Conservation (phyloP, 768 basidiomycete genomes). For the Lactarius sp. region DNA sequence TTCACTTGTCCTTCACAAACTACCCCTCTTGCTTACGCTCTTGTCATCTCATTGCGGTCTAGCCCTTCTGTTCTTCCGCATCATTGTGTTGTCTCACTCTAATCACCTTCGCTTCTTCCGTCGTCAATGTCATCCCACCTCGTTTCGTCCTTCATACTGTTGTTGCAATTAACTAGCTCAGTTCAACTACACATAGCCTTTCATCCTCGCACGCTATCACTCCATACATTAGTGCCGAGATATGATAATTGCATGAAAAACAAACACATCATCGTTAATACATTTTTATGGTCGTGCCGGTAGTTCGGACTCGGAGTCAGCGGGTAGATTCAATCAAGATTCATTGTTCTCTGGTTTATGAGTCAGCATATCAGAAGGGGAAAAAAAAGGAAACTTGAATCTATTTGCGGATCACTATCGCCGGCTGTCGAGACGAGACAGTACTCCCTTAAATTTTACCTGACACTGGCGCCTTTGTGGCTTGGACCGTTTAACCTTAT, state of each 20-base stretch:
- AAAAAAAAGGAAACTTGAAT: too few relatives aligned
- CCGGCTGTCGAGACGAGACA: too few relatives aligned
- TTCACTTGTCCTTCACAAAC: constrained; percentile 14
- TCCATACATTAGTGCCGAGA: constrained; percentile 9
- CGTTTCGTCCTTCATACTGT: constrained; percentile 15
- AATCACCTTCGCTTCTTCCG: constrained; percentile 17
- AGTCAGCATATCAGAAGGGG: too few relatives aligned
- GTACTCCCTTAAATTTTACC: too few relatives aligned
- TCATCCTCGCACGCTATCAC: constrained; percentile 7
- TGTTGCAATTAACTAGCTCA: constrained; percentile 22
- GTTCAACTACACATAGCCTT: constrained; percentile 9
- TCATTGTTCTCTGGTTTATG: too few relatives aligned
- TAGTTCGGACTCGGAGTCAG: too few relatives aligned
- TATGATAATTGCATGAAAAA: constrained; percentile 5
- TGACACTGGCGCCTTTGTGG: too few relatives aligned
- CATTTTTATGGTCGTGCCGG: too few relatives aligned
- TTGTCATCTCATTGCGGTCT: constrained; percentile 1
- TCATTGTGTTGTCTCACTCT: constrained; percentile 23
- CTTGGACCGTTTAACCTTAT: too few relatives aligned
- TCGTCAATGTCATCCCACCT: constrained; percentile 22
- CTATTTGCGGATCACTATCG: too few relatives aligned
- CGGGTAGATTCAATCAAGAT: too few relatives aligned
- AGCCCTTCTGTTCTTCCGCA: background rate
- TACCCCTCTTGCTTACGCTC: constrained; percentile 9
- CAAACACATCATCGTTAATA: too few relatives aligned